Percentiles rank a stretch among this genome's conserved stretches.
Conservation (phyloP, 2,329 filamentous ascomycete species). For the Ophiostoma pallidulum region DNA sequence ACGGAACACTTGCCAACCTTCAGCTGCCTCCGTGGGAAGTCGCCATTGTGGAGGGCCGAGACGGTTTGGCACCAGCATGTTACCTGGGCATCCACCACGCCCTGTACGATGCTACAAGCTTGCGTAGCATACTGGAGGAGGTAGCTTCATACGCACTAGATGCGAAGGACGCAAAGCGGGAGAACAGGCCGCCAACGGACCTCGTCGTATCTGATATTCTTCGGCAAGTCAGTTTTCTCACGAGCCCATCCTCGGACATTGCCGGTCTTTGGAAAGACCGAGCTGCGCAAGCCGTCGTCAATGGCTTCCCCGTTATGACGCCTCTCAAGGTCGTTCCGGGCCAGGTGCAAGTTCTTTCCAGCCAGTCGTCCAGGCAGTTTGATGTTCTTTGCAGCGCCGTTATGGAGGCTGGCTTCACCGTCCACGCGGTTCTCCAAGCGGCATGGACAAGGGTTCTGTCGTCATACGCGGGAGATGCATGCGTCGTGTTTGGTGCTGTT, state of each 20-base stretch:
- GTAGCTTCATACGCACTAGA: constrained; percentile 36
- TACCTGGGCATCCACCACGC: constrained; percentile 61
- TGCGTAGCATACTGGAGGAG: constrained; percentile 55
- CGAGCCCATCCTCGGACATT: constrained; percentile 20
- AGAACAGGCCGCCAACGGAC: constrained; percentile 17
- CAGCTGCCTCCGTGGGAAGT: constrained; percentile 56
- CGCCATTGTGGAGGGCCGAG: constrained; percentile 31
- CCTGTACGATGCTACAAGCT: constrained; percentile 72
- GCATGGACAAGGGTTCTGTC: constrained; percentile 69
- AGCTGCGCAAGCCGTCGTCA: constrained; percentile 45
- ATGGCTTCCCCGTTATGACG: constrained; percentile 68
- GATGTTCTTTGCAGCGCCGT: constrained; percentile 46
- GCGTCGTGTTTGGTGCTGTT: constrained; percentile 70
- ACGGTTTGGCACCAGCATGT: constrained; percentile 22
- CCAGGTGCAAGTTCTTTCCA: constrained; percentile 22
- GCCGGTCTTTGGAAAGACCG: constrained; percentile 55
- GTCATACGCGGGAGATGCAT: constrained; percentile 64
- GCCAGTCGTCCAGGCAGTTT: constrained; percentile 31
- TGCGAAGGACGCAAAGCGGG: constrained; percentile 5
- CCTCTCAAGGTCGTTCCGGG: constrained; percentile 41
- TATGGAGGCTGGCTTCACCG: constrained; percentile 50
- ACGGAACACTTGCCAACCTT: constrained; percentile 32
- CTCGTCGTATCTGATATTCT: constrained; percentile 34
- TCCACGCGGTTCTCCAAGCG: constrained; percentile 67
- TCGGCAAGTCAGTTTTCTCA: constrained; percentile 21